phyloP scores from a whole-genome alignment of 2,329 filamentous ascomycete species.

The Colletotrichum lentis region DNA sequence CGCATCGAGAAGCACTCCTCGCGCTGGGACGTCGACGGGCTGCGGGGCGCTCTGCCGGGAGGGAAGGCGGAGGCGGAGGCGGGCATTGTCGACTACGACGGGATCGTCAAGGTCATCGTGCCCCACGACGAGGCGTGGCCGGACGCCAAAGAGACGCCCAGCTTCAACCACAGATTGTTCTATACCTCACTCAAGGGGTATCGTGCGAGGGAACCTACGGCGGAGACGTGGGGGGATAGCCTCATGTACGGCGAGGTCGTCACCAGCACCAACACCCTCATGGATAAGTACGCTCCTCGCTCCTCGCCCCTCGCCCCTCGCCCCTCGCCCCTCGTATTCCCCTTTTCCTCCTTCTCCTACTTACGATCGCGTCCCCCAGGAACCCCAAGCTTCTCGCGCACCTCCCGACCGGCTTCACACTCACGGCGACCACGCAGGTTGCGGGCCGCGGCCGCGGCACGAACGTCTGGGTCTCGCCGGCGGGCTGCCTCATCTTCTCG shows the following conservation, averaged over 20 bases:
- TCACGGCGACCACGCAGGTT: conserved; percentile 86
- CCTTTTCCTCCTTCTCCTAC: not conserved
- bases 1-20: conserved; percentile 74
- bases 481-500: conserved; percentile 87
- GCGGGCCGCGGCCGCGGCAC: conserved; percentile 86
- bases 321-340: too few relatives aligned
- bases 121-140: conserved; percentile 75
- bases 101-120: conserved; percentile 76
- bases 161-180: conserved; percentile 84
- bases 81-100: conserved; percentile 77
- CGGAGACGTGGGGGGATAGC: conserved; percentile 75
- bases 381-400: conserved; percentile 80
- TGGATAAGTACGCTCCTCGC: conserved; percentile 74
- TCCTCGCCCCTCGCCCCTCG: too few relatives aligned
- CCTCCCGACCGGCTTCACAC: conserved; percentile 85
- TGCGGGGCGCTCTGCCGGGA: conserved; percentile 60
- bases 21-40: conserved; percentile 63
- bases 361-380: conserved; percentile 49
- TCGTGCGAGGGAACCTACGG: conserved; percentile 62
- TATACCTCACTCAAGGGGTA: conserved; percentile 77
- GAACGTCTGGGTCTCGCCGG: conserved; percentile 94
- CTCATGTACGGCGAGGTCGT: conserved; percentile 91
- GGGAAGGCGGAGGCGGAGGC: conserved; percentile 49
- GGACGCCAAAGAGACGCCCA: conserved; percentile 76
- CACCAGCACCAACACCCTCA: conserved; percentile 90